phyloP scores from a whole-genome alignment of 305 asterid species.

The Fraxinus floribunda region DNA sequence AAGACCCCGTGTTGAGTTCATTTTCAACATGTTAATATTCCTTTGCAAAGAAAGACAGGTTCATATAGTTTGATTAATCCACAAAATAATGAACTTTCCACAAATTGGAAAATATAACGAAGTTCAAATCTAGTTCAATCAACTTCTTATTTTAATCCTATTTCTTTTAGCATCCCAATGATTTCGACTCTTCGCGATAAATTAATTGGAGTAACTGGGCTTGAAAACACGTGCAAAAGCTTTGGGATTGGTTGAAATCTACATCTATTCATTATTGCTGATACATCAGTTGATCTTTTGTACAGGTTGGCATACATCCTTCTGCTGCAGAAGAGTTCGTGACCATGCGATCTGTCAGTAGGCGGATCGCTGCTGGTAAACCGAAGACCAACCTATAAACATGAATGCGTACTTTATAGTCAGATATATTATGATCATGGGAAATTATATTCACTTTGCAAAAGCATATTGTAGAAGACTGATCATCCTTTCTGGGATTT shows the following conservation, averaged over 20 bases:
- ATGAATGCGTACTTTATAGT: background rate
- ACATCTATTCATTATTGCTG: background rate
- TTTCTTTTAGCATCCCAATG: background rate
- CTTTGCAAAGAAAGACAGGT: background rate
- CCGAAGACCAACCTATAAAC: constrained; percentile 63
- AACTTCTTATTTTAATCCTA: background rate
- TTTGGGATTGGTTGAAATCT: background rate
- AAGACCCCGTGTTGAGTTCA: background rate
- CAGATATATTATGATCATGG: background rate
- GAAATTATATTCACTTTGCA: background rate
- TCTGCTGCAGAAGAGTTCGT: constrained; percentile 99
- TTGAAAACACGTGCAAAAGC: background rate
- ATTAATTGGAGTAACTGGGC: background rate
- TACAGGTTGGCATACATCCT: constrained; percentile 93
- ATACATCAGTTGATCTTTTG: constrained; percentile 6
- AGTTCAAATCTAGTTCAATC: background rate
- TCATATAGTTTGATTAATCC: background rate
- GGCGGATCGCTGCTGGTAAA: constrained; percentile 60
- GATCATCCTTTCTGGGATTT: background rate
- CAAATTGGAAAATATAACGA: background rate
- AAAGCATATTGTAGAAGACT: background rate
- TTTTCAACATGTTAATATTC: background rate
- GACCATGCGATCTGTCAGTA: constrained; percentile 77
- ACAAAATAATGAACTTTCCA: background rate
- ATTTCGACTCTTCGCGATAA: background rate